These are phyloP conservation scores for Aspergillus proliferans DNA, from an alignment of 2,329 filamentous ascomycete genomes.

Conservation along the genomic window DNA sequence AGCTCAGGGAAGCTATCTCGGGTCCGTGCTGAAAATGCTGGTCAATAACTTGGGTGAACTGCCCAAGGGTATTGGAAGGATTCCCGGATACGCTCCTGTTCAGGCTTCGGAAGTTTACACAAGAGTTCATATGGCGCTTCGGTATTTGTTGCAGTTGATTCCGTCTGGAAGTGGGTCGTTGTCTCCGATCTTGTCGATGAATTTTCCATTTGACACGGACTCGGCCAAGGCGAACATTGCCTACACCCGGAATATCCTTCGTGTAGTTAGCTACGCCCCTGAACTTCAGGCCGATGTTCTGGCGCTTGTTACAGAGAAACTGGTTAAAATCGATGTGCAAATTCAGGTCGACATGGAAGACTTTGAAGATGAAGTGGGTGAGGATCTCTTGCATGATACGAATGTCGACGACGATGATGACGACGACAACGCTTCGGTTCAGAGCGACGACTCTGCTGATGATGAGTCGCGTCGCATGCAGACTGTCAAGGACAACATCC, in stretches of 20 bases:
- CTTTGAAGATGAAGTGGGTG: constrained; percentile 78
- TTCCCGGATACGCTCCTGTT: constrained; percentile 53
- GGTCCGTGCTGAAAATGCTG: constrained; percentile 69
- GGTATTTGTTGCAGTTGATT: constrained; percentile 71
- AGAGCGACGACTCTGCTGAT: constrained; percentile 56
- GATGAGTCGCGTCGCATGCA: constrained; percentile 46
- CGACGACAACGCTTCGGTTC: constrained; percentile 59
- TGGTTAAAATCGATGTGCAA: constrained; percentile 92
- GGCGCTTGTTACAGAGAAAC: constrained; percentile 72
- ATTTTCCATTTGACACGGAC: constrained; percentile 73
- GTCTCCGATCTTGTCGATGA: constrained; percentile 57
- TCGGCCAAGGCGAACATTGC: constrained; percentile 71
- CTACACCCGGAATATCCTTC: constrained; percentile 82
- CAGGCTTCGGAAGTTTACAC: constrained; percentile 60
- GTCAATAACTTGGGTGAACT: constrained; percentile 66
- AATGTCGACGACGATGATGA: constrained; percentile 43
- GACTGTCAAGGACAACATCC: constrained; percentile 73
- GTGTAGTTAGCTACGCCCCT: constrained; percentile 69
- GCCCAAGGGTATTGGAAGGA: constrained; percentile 49
- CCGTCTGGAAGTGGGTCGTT: constrained; percentile 70
- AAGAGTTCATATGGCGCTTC: constrained; percentile 69
- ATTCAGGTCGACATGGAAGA: constrained; percentile 93
- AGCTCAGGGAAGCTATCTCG: constrained; percentile 73
- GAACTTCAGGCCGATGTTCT: constrained; percentile 74
- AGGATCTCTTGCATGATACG: constrained; percentile 54